Conservation (phyloP, 805 yeast species). For the Ogataea trehalophila region DNA sequence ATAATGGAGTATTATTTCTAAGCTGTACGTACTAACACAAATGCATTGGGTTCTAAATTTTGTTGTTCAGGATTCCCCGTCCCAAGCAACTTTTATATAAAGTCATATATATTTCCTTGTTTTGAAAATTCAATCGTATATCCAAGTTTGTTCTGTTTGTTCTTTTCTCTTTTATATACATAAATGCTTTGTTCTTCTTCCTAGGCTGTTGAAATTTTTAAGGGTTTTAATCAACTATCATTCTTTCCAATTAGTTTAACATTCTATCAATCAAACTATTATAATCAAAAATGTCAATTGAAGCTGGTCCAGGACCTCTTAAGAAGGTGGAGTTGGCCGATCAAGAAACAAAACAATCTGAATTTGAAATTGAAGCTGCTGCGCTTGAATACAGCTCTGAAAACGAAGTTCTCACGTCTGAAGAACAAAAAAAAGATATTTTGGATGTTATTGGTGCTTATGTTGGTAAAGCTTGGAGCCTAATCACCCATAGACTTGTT, state of each 20-base stretch:
- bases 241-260: no score
- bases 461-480: neutral
- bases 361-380: constrained; percentile 2
- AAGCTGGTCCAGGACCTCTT: neutral
- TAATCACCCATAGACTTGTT: constrained; percentile 1
- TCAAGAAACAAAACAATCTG: neutral
- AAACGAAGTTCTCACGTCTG: neutral
- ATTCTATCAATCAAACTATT: no score
- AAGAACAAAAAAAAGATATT: neutral
- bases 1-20: no score
- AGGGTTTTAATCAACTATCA: no score
- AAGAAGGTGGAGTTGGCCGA: neutral
- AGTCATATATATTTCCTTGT: no score
- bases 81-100: no score
- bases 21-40: no score
- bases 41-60: no score
- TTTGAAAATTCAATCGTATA: no score
- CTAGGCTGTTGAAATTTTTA: no score
- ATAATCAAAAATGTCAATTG: neutral
- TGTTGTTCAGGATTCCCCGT: no score
- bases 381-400: neutral
- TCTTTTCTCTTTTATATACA: neutral
- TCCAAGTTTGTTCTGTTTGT: neutral
- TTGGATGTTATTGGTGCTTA: neutral
- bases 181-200: neutral